A percentile compares a stretch with the other conserved stretches of the same genome.
These are phyloP conservation scores for Malus hybrid DNA, from an alignment of 331 rosid genomes.

Conservation along the genomic window DNA sequence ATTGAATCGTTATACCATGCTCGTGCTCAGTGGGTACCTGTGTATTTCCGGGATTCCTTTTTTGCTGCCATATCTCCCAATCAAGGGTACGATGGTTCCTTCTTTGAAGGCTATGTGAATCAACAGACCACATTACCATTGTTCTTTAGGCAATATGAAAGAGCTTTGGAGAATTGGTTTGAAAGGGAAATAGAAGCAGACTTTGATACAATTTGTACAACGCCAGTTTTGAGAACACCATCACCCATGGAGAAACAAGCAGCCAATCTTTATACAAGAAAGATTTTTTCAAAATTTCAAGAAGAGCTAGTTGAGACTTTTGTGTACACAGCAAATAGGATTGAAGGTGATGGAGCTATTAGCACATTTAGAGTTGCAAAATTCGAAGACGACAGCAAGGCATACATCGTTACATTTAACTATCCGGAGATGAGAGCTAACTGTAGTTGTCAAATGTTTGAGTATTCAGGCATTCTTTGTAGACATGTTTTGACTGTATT, in stretches of 20 bases:
- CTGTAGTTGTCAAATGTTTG: slow-evolving; percentile 93
- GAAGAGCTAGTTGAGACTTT: slow-evolving; percentile 95
- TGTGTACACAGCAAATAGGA: slow-evolving; percentile 85
- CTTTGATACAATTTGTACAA: slow-evolving; percentile 68
- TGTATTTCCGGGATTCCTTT: slow-evolving; percentile 77
- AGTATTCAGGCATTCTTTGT: slow-evolving; percentile 92
- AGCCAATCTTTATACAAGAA: slow-evolving; percentile 78
- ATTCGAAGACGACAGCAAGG: slow-evolving; percentile 75
- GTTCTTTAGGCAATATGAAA: slow-evolving; percentile 89
- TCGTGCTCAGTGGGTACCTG: slow-evolving; percentile 92
- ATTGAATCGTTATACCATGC: slow-evolving; percentile 59
- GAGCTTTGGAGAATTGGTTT: slow-evolving; percentile 70
- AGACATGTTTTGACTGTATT: slow-evolving; percentile 86
- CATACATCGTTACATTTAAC: slow-evolving; percentile 64
- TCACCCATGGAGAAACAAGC: slow-evolving; percentile 98
- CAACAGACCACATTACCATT: slow-evolving; percentile 77
- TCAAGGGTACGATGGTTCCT: slow-evolving; percentile 67
- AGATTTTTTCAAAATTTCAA: slow-evolving; percentile 71
- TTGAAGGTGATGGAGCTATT: slow-evolving; percentile 73
- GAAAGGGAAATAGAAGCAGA: slow-evolving; percentile 87
- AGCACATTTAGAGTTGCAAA: slow-evolving; percentile 90
- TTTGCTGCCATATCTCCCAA: slow-evolving; percentile 71
- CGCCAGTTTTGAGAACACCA: slow-evolving; percentile 74
- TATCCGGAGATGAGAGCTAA: slow-evolving; percentile 71
- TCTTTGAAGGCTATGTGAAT: slow-evolving; percentile 79